Conservation (phyloP, 306 rosid genomes). For the Corylus avellana region DNA sequence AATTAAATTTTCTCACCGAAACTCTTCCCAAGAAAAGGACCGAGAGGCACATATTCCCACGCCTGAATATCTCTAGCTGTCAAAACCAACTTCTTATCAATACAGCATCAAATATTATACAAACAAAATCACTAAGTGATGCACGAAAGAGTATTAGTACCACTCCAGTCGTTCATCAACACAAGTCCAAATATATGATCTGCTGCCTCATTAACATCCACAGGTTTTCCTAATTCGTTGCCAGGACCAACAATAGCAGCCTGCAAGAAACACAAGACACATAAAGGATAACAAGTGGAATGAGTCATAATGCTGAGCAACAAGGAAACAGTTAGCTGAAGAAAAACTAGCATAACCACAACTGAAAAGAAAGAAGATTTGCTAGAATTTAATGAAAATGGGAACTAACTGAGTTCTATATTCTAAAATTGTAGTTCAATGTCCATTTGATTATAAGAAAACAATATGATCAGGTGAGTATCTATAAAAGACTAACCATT, state of each 20-base stretch:
- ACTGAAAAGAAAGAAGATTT: slow-evolving; percentile 5
- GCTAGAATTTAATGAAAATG: background rate
- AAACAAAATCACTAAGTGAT: slow-evolving; percentile 11
- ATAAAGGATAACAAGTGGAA: background rate
- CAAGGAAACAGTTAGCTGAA: slow-evolving; percentile 5
- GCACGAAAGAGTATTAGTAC: slow-evolving; percentile 43
- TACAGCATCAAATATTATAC: slow-evolving; percentile 12
- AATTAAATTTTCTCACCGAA: slow-evolving; percentile 60
- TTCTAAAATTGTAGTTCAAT: slow-evolving; percentile 9
- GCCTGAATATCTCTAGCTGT: slow-evolving; percentile 98
- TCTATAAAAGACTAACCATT: slow-evolving; percentile 61
- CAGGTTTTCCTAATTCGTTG: slow-evolving; percentile 85
- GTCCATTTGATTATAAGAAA: background rate
- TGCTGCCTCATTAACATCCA: slow-evolving; percentile 79
- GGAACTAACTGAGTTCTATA: slow-evolving; percentile 4
- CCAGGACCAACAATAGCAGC: slow-evolving; percentile 98
- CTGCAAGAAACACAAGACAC: slow-evolving; percentile 37
- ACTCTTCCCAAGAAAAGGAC: slow-evolving; percentile 95
- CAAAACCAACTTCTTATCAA: slow-evolving; percentile 34
- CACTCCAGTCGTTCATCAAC: slow-evolving; percentile 95
- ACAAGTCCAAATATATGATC: slow-evolving; percentile 89
- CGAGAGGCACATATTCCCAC: slow-evolving; percentile 97
- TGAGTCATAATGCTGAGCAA: background rate
- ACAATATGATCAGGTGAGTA: slow-evolving; percentile 6
- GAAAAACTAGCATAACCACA: slow-evolving; percentile 9